These are phyloP conservation scores for Xylariaceae sp. DNA, from an alignment of 2,329 filamentous ascomycete genomes.

Conservation along the genomic window DNA sequence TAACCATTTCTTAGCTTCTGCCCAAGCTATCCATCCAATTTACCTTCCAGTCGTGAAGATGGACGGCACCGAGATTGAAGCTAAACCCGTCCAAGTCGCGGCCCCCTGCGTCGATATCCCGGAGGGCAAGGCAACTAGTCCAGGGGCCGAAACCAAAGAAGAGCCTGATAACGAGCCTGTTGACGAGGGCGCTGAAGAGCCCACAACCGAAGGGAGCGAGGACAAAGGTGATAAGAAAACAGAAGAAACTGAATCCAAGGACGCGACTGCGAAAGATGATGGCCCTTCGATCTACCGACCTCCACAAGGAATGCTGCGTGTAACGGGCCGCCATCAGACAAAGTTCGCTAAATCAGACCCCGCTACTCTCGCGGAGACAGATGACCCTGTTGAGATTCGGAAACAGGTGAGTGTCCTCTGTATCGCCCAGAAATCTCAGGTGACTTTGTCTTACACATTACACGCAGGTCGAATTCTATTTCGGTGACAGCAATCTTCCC, in stretches of 20 bases:
- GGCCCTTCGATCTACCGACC: constrained; percentile 18
- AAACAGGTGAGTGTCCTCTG: constrained; percentile 58
- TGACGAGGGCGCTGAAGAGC: no score
- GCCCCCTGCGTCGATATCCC: constrained; percentile 13
- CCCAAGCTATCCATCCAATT: background rate
- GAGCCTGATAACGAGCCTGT: background rate
- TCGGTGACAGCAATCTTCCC: constrained; percentile 56
- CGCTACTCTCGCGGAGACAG: constrained; percentile 59
- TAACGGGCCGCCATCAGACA: constrained; percentile 36
- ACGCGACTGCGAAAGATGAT: constrained; percentile 24
- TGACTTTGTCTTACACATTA: constrained; percentile 2
- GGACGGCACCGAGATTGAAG: constrained; percentile 32
- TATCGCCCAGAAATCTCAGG: background rate
- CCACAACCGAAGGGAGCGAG: constrained; percentile 18
- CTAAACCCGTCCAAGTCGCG: constrained; percentile 37
- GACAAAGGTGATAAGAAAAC: constrained; percentile 22
- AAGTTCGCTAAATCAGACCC: constrained; percentile 66
- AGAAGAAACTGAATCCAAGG: constrained; percentile 12
- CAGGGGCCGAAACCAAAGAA: constrained; percentile 7
- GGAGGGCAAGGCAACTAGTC: constrained; percentile 4
- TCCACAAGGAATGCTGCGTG: constrained; percentile 38
- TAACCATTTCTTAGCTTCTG: background rate
- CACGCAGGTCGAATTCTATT: constrained; percentile 45
- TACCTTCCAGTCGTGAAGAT: constrained; percentile 19
- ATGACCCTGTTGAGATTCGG: constrained; percentile 75